phyloP scores from a whole-genome alignment of 148 eudicot species.

The Tetragonia tetragonoides region DNA sequence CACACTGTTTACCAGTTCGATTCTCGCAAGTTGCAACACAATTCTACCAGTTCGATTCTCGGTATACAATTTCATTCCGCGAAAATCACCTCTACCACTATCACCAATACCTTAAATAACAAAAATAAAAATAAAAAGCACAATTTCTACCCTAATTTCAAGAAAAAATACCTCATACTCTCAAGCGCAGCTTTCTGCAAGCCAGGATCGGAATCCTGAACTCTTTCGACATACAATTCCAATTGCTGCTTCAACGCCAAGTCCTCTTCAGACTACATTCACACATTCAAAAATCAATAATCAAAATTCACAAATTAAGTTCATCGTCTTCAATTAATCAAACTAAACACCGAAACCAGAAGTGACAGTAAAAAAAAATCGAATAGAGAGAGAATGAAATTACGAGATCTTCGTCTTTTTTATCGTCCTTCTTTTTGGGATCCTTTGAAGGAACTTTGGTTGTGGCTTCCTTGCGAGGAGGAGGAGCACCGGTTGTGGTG shows the following conservation, averaged over 20 bases:
- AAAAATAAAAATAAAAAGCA: not conserved
- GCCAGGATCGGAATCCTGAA: conserved; percentile 71
- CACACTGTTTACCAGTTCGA: too few species aligned
- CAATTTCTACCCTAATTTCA: not conserved
- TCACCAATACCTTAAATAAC: not conserved
- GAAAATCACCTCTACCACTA: not conserved
- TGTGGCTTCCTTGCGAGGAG: conserved; percentile 28
- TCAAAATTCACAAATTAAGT: not conserved
- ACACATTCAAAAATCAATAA: conserved; percentile 6
- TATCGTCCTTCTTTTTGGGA: conserved; percentile 68
- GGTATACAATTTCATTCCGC: not conserved
- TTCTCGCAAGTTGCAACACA: not conserved
- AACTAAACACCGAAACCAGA: conserved; percentile 1
- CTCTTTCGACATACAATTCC: conserved; percentile 88
- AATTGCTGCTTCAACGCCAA: conserved; percentile 87
- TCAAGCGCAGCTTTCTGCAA: conserved; percentile 82
- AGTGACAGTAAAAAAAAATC: not conserved
- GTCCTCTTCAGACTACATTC: conserved; percentile 85
- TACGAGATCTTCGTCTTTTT: conserved; percentile 80
- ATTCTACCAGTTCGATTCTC: not conserved
- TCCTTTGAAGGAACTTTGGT: conserved; percentile 40
- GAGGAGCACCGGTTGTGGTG: conserved; percentile 15
- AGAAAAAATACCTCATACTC: conserved; percentile 65
- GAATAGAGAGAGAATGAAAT: conserved; percentile 17
- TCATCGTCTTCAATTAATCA: not conserved